phyloP scores from a whole-genome alignment of 371 early-diverging fungal genomes.

The Mucor indicus region DNA sequence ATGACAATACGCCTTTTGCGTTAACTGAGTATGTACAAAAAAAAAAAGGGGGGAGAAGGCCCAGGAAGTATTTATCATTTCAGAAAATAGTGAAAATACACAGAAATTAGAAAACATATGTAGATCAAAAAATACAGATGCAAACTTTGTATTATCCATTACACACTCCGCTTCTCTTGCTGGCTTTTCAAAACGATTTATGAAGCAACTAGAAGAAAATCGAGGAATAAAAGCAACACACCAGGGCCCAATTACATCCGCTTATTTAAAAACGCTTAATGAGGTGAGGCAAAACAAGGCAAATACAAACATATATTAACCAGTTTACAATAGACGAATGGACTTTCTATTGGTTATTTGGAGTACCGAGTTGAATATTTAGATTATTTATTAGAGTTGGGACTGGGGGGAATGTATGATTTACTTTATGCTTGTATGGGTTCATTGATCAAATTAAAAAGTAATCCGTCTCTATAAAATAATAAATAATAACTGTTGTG shows the following conservation, averaged over 20 bases:
- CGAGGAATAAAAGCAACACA: slow-evolving; percentile 5
- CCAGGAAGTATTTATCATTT: background rate
- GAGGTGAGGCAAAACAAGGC: slow-evolving; percentile 28
- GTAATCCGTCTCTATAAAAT: background rate
- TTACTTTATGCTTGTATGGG: slow-evolving; percentile 48
- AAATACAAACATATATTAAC: background rate
- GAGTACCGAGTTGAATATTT: slow-evolving; percentile 52
- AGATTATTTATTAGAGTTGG: slow-evolving; percentile 36
- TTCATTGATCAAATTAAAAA: slow-evolving; percentile 25
- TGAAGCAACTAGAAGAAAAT: slow-evolving; percentile 15
- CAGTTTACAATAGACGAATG: slow-evolving; percentile 17
- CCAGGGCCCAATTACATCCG: slow-evolving; percentile 23
- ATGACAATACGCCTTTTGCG: slow-evolving; percentile 38
- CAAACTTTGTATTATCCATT: slow-evolving; percentile 37
- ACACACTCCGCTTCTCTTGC: slow-evolving; percentile 46
- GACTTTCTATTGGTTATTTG: slow-evolving; percentile 31
- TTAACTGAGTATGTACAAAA: slow-evolving; percentile 44
- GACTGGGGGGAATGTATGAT: slow-evolving; percentile 46
- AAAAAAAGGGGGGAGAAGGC: too few relatives aligned
- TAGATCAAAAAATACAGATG: slow-evolving; percentile 26
- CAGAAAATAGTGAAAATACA: slow-evolving; percentile 23
- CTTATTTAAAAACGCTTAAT: slow-evolving; percentile 3
- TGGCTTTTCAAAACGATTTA: slow-evolving; percentile 45
- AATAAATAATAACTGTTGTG: too few relatives aligned
- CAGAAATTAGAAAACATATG: slow-evolving; percentile 26